Evolutionary conservation across 177 flowering plant species (phyloP).

Genomic region (Vitis hybrid): DNA sequence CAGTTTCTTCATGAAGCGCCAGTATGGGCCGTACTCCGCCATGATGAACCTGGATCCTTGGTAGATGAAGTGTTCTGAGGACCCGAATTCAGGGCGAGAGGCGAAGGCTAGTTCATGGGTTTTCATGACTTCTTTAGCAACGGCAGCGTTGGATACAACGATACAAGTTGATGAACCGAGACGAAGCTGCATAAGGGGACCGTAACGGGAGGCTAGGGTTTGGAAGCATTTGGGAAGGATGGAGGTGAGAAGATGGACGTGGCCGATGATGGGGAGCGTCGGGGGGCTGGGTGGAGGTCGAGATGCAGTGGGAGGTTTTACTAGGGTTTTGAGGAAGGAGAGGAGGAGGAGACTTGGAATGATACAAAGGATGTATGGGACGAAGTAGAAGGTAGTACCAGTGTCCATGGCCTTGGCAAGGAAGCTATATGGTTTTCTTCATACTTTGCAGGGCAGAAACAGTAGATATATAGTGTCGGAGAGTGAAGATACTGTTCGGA

Average conservation of each 20-base stretch:
- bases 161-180: slow-evolving; percentile 30
- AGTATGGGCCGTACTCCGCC: slow-evolving; percentile 32
- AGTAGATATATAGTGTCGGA: too few species aligned
- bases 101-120: slow-evolving; percentile 33
- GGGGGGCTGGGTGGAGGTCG: slow-evolving; percentile 35
- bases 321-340: slow-evolving; percentile 9
- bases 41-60: slow-evolving; percentile 27
- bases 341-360: slow-evolving; percentile 6
- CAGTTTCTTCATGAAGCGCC: slow-evolving; percentile 46
- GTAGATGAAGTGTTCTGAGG: slow-evolving; percentile 31
- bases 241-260: slow-evolving; percentile 27
- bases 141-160: slow-evolving; percentile 24
- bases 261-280: slow-evolving; percentile 38
- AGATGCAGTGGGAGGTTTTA: neutral
- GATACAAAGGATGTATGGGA: slow-evolving; percentile 14
- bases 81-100: slow-evolving; percentile 34
- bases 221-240: slow-evolving; percentile 30
- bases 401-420: too few species aligned
- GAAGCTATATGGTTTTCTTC: too few species aligned
- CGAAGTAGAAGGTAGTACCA: neutral
- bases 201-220: slow-evolving; percentile 27
- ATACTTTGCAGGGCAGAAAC: too few species aligned
- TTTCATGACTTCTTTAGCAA: slow-evolving; percentile 37
- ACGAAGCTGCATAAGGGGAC: slow-evolving; percentile 36
- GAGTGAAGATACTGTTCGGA: too few species aligned